phyloP scores from a whole-genome alignment of 192 early-diverging fungal genomes.

The Podochytrium sp. region DNA sequence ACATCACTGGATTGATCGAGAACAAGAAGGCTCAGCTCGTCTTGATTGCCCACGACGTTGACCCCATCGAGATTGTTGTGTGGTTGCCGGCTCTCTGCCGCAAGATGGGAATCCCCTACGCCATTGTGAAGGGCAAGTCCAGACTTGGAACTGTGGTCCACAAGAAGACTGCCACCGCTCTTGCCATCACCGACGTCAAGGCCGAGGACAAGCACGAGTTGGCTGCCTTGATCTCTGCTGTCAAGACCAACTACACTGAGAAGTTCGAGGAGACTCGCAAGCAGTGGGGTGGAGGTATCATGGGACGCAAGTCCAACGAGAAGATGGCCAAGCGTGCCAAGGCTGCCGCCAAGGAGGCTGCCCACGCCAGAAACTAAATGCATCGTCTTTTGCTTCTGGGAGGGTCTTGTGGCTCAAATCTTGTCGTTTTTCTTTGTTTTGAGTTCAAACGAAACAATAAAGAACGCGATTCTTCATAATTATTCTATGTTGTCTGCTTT shows the following conservation, averaged over 20 bases:
- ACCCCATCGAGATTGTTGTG: slow-evolving; percentile 98
- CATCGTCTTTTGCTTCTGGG: no score
- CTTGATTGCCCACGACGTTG: slow-evolving; percentile 99
- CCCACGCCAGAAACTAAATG: slow-evolving; percentile 33
- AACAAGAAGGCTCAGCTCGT: slow-evolving; percentile 99
- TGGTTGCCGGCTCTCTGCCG: slow-evolving; percentile 99
- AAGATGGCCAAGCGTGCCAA: slow-evolving; percentile 30
- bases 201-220: slow-evolving; percentile 95
- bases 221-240: slow-evolving; percentile 80
- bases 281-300: slow-evolving; percentile 98
- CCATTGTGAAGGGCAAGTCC: slow-evolving; percentile 98
- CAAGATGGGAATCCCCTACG: slow-evolving; percentile 99
- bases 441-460: no score
- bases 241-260: slow-evolving; percentile 96
- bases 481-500: no score
- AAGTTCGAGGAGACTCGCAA: slow-evolving; percentile 91
- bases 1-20: slow-evolving; percentile 97
- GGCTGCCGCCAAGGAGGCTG: slow-evolving; percentile 20
- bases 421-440: no score
- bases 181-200: slow-evolving; percentile 92
- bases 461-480: no score
- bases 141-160: slow-evolving; percentile 98
- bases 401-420: no score
- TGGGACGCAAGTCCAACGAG: slow-evolving; percentile 53
- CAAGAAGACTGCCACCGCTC: slow-evolving; percentile 99